Evolutionary conservation across 257 asterid species (phyloP).

Genomic region (Hygrophila difformis): DNA sequence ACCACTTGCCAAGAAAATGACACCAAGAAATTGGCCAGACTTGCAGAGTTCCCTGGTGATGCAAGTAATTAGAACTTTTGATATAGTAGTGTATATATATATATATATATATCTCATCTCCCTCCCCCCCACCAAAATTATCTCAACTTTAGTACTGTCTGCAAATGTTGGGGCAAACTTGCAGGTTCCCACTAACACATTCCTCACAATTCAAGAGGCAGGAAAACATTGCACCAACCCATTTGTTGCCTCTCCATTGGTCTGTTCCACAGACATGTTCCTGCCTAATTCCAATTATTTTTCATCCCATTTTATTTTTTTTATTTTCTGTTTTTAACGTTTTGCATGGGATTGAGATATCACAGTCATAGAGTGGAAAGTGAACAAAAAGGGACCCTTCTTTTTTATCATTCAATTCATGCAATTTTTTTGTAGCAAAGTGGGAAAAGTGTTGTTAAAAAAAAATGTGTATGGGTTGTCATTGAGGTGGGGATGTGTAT

Average conservation of each 20-base stretch:
- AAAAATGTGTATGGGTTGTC: slow-evolving; percentile 1
- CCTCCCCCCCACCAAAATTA: too few relatives aligned
- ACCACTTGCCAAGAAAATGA: slow-evolving; percentile 6
- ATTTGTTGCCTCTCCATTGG: slow-evolving; percentile 18
- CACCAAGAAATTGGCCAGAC: background rate
- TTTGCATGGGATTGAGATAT: slow-evolving; percentile 29
- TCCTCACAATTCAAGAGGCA: slow-evolving; percentile 23
- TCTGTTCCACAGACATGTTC: slow-evolving; percentile 12
- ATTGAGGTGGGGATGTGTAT: background rate
- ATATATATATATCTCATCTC: too few relatives aligned
- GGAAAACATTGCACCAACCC: slow-evolving; percentile 6
- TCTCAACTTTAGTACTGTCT: slow-evolving; percentile 30
- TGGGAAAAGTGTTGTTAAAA: too few relatives aligned
- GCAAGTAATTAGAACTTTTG: too few relatives aligned
- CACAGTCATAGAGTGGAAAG: slow-evolving; percentile 22
- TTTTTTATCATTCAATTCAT: slow-evolving; percentile 16
- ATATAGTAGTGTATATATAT: too few relatives aligned
- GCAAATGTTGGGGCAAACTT: slow-evolving; percentile 18
- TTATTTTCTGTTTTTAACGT: slow-evolving; percentile 1
- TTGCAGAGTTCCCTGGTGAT: too few relatives aligned
- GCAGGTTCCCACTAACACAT: slow-evolving; percentile 23
- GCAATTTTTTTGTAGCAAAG: slow-evolving; percentile 13
- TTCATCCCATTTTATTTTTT: slow-evolving; percentile 1
- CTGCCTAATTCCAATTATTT: slow-evolving; percentile 17
- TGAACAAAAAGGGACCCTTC: slow-evolving; percentile 5